Evolutionary conservation across 768 basidiomycete species (phyloP).

Genomic region (Roridomyces roridus): DNA sequence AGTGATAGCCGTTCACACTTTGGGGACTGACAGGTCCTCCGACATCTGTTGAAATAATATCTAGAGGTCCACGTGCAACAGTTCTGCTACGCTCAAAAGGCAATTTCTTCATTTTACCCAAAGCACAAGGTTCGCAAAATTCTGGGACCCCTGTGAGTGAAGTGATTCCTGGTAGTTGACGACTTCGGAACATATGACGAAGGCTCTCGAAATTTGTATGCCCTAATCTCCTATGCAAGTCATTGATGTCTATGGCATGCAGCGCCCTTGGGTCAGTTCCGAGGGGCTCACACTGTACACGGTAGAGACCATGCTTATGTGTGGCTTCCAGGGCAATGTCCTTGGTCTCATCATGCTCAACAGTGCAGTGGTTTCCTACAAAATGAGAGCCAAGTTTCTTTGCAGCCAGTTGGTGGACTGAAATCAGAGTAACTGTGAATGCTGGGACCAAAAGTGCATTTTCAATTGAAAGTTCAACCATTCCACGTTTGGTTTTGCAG

Average conservation of each 20-base stretch:
- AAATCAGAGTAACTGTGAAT: conserved; percentile 18
- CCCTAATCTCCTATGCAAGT: conserved; percentile 21
- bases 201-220: conserved; percentile 12
- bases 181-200: conserved; percentile 16
- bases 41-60: conserved; percentile 22
- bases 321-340: not conserved
- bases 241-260: conserved; percentile 17
- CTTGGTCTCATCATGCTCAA: not conserved
- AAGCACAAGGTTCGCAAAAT: conserved; percentile 25
- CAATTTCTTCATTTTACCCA: conserved; percentile 24
- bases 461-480: not conserved
- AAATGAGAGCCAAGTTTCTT: conserved; percentile 7
- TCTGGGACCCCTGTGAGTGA: conserved; percentile 16
- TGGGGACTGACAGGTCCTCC: conserved; percentile 22
- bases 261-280: not conserved
- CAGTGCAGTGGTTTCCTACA: not conserved
- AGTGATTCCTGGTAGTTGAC: conserved; percentile 7
- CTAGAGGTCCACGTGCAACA: not conserved
- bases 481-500: not conserved
- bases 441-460: conserved; percentile 10
- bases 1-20: conserved; percentile 4
- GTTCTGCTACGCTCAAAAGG: conserved; percentile 4
- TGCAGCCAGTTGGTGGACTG: conserved; percentile 9
- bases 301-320: conserved; percentile 17
- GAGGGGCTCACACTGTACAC: not conserved